These are phyloP conservation scores for Triticum dicoccoides DNA, from an alignment of 176 grass and related monocot species.

Conservation along the genomic window DNA sequence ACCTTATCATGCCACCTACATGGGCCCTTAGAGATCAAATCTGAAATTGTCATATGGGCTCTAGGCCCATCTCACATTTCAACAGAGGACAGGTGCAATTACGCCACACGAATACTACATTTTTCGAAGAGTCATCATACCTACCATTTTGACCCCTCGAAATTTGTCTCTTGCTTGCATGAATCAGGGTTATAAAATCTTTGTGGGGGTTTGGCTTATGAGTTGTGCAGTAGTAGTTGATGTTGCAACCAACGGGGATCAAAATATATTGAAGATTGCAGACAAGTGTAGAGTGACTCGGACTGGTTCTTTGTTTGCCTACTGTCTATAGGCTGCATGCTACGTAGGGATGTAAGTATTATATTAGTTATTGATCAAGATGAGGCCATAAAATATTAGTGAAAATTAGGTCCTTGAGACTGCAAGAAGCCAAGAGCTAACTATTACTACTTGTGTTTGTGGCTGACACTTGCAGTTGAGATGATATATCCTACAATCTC, in stretches of 20 bases:
- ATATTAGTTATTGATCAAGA: background rate
- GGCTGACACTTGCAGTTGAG: constrained; percentile 1
- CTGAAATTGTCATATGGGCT: no score
- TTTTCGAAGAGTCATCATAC: constrained; percentile 12
- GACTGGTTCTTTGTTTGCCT: background rate
- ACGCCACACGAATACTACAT: background rate
- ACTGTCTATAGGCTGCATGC: constrained; percentile 15
- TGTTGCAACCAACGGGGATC: constrained; percentile 28
- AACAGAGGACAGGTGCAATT: background rate
- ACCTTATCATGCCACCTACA: no score
- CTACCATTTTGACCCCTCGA: constrained; percentile 26
- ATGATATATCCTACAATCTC: background rate
- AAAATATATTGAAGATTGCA: constrained; percentile 7
- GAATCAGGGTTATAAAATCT: background rate
- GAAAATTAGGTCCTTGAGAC: background rate
- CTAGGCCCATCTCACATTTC: no score
- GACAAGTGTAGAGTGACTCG: constrained; percentile 5
- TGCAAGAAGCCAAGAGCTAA: background rate
- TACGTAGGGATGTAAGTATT: background rate
- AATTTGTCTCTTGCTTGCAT: constrained; percentile 19
- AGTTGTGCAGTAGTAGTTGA: constrained; percentile 14
- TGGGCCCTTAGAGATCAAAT: no score
- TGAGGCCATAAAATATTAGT: background rate
- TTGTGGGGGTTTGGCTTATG: constrained; percentile 11
- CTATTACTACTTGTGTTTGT: background rate